phyloP scores from a whole-genome alignment of 2,329 filamentous ascomycete species.

The Talaromyces sp. region DNA sequence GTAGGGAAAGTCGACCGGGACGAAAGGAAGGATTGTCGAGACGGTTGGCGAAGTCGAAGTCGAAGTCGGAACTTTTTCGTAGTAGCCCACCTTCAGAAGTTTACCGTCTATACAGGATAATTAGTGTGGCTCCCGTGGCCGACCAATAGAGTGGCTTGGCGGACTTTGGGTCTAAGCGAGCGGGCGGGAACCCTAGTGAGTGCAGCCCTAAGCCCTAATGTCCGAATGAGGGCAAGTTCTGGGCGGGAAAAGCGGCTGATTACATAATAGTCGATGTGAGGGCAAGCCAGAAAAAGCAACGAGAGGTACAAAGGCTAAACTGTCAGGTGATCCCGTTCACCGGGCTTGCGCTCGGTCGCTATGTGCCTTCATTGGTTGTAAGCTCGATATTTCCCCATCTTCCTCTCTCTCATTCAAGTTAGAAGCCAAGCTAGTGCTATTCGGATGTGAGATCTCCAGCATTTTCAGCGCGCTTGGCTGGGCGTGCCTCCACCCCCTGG shows the following conservation, averaged over 20 bases:
- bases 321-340: slow-evolving; percentile 15
- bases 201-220: slow-evolving; percentile 18
- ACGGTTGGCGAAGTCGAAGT: slow-evolving; percentile 26
- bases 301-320: not conserved
- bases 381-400: not conserved
- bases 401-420: not conserved
- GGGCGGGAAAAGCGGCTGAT: not conserved
- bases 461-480: slow-evolving; percentile 3
- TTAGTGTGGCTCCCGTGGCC: slow-evolving; percentile 18
- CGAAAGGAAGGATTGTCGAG: slow-evolving; percentile 23
- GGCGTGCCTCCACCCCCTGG: slow-evolving; percentile 1
- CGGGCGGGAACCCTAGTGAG: slow-evolving; percentile 16
- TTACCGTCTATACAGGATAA: slow-evolving; percentile 22
- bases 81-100: slow-evolving; percentile 23
- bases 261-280: not conserved
- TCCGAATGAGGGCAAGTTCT: not conserved
- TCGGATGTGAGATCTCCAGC: not conserved
- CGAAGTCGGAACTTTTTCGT: slow-evolving; percentile 34
- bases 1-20: slow-evolving; percentile 22
- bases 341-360: not conserved
- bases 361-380: not conserved
- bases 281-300: slow-evolving; percentile 8
- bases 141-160: slow-evolving; percentile 12
- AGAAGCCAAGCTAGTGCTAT: not conserved
- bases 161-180: slow-evolving; percentile 19